Evolutionary conservation across 495 filamentous ascomycete species (phyloP).

Genomic region (Filosporella fistucella): DNA sequence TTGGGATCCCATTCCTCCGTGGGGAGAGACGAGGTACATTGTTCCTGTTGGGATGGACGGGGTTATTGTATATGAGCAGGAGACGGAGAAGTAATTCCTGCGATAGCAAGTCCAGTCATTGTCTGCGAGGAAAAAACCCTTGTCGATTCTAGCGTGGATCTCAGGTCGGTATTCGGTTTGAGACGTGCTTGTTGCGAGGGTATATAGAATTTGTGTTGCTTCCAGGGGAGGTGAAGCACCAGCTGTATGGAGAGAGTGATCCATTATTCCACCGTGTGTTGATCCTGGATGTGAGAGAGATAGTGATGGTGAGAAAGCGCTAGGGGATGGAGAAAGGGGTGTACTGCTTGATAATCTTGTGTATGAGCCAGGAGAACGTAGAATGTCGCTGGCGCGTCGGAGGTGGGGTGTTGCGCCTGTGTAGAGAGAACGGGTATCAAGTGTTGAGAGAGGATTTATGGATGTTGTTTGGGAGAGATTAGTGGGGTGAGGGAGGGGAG

Average conservation of each 20-base stretch:
- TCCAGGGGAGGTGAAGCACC: constrained; percentile 53
- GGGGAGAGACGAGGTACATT: constrained; percentile 15
- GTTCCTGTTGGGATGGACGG: constrained; percentile 31
- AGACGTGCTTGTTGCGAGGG: too few relatives aligned
- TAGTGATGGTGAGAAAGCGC: background rate
- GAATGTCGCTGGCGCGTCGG: too few relatives aligned
- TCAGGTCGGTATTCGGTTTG: constrained; percentile 61
- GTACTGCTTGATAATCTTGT: background rate
- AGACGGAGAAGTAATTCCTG: constrained; percentile 89
- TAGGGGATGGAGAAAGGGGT: background rate
- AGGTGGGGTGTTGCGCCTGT: too few relatives aligned
- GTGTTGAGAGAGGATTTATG: too few relatives aligned
- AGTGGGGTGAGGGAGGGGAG: too few relatives aligned
- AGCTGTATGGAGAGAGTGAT: constrained; percentile 31
- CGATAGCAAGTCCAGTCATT: constrained; percentile 95
- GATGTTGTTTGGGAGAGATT: too few relatives aligned
- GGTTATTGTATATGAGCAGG: constrained; percentile 71
- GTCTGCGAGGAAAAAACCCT: constrained; percentile 85
- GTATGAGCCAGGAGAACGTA: too few relatives aligned
- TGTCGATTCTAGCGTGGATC: constrained; percentile 82
- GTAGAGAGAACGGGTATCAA: too few relatives aligned
- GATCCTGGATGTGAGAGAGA: too few relatives aligned
- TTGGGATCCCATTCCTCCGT: constrained; percentile 31
- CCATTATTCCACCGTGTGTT: too few relatives aligned
- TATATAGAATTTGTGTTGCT: constrained; percentile 51